Conservation (phyloP, 345 rosid species). For the Citrus glauca region DNA sequence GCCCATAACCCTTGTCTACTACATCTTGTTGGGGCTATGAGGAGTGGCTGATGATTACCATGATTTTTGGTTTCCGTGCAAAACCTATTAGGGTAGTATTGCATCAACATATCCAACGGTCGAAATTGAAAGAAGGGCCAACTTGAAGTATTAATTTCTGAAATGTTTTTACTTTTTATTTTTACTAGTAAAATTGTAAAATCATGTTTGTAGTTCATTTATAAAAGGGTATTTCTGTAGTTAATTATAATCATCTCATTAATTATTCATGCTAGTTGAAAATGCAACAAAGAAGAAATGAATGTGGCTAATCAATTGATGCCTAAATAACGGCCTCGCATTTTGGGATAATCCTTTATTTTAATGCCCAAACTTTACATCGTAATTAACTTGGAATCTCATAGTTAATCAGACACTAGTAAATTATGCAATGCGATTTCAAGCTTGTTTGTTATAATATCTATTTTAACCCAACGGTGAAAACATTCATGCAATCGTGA, state of each 20-base stretch:
- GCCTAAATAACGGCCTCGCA: not conserved
- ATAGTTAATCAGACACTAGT: too few species aligned
- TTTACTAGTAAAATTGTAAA: constrained; percentile 28
- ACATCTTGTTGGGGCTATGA: constrained; percentile 76
- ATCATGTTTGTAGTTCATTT: constrained; percentile 17
- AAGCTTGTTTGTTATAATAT: too few species aligned
- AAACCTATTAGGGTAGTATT: not conserved
- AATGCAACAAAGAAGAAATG: not conserved
- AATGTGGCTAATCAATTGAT: not conserved
- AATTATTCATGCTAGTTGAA: constrained; percentile 2
- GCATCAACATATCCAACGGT: constrained; percentile 5
- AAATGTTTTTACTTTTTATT: not conserved
- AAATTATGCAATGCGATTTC: too few species aligned
- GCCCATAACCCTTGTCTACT: constrained; percentile 93
- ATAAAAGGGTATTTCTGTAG: constrained; percentile 13
- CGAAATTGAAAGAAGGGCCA: constrained; percentile 1
- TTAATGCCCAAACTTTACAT: not conserved
- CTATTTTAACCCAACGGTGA: too few species aligned
- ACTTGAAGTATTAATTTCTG: constrained; percentile 14
- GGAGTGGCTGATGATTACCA: not conserved
- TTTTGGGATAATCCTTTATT: not conserved
- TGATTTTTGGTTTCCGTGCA: constrained; percentile 13
- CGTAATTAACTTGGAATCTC: not conserved
- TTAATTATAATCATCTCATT: constrained; percentile 1
- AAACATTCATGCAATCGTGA: too few species aligned